Base-by-base conservation (phyloP, 31 red algal species). In the Asparagopsis taxiformis region DNA sequence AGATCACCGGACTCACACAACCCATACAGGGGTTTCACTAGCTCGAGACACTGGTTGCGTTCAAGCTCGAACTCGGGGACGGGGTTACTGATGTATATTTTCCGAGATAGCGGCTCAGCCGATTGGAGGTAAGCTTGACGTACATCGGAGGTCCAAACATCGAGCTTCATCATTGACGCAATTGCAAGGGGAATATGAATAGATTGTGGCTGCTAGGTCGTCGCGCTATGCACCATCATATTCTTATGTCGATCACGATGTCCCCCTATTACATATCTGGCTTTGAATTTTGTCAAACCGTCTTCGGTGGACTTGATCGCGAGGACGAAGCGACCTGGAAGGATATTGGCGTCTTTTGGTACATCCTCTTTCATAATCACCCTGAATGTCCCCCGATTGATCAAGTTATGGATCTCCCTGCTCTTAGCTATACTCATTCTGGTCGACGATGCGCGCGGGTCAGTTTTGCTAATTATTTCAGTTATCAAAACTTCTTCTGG, bases 71-170 rank as follows among this genome's bases (percentile, higher is more conserved):
- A 76, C 22, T 72, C 68, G 3, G 51, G 20, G 52, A 28, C 0
- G 0, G 0, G 63, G 63, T 44, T 41, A 3, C 23, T 46, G 29
- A 72, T 72, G 72, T 25, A 76, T 31, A 76, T 22, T 0, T 46
- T 28, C 15, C 56, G 57, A 19, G 35, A n/a, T n/a, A 76, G 57
- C 22, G 19, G 24, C n/a, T 44, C 72, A 32, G 53, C 55, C 8
- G 35, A 50, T 41, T 76, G 72, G 20, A 76, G 33, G 31, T 76
- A 72, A 51, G 70, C 70, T 37, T 75, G 70, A 36, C 55, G 23
- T 8, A 75, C 70, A 30, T 75, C 57, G 5, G 51, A 37, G 0
- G 55, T 61, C 53, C 66, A 70, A 0, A 70, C 28, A 16, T 37
- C 31, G 32, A 57, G 63, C 9, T 31, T 21, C 3, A 48, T 9